phyloP scores from a whole-genome alignment of 192 early-diverging fungal genomes.

The Backusella circina region DNA sequence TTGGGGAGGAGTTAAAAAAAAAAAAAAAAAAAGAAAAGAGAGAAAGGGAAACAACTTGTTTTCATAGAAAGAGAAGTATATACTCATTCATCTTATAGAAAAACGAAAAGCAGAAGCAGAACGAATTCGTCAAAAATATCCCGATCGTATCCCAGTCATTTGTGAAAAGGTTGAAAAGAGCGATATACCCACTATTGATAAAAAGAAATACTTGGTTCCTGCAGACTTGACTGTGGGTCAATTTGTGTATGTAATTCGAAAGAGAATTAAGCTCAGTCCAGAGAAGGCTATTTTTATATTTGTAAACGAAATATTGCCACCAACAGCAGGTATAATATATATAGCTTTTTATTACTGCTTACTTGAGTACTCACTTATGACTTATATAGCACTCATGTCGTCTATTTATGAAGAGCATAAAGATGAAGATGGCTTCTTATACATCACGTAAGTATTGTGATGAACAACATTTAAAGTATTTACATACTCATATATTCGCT shows the following conservation, averaged over 20 bases:
- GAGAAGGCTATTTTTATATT: conserved; percentile 99
- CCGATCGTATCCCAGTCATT: conserved; percentile 87
- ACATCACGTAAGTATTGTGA: conserved; percentile 67
- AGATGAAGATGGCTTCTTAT: conserved; percentile 98
- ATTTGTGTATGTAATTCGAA: conserved; percentile 96
- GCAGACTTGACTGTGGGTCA: conserved; percentile 96
- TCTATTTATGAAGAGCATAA: conserved; percentile 97
- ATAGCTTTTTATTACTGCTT: too few relatives aligned
- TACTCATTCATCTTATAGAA: conserved; percentile 46
- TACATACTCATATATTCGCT: not conserved
- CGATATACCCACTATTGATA: conserved; percentile 97
- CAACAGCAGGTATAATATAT: conserved; percentile 63
- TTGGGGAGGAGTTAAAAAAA: not conserved
- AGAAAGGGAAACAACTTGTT: too few relatives aligned
- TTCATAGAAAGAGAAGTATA: not conserved
- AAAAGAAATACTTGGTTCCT: conserved; percentile 99
- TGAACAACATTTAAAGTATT: not conserved
- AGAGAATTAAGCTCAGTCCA: conserved; percentile 94
- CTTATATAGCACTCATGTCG: conserved; percentile 67
- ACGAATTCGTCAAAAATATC: conserved; percentile 95
- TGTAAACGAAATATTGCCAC: conserved; percentile 95
- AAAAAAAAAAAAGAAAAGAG: not conserved
- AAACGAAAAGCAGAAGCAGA: conserved; percentile 97
- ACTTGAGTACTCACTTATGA: too few relatives aligned
- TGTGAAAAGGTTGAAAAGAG: conserved; percentile 98